A percentile compares a stretch with the other conserved stretches of the same genome.
phyloP scores from a whole-genome alignment of 495 filamentous ascomycete genomes.

The Usnea hakonensis region DNA sequence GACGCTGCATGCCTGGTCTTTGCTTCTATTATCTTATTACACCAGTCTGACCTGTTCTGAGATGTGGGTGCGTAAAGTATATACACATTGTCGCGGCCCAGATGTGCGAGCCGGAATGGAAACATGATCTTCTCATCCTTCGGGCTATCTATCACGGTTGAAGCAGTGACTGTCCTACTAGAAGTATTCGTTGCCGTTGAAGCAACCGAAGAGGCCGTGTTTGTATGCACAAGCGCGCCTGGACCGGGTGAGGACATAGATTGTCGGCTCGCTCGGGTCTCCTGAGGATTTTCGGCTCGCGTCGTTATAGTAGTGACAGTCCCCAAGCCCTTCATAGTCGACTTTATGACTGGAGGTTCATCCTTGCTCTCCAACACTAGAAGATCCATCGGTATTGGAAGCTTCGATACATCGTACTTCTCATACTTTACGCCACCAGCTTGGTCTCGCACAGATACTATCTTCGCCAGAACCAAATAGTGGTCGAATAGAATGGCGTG shows the following conservation, averaged over 20 bases:
- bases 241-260: constrained; percentile 43
- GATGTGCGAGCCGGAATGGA: constrained; percentile 92
- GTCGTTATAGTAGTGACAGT: constrained; percentile 51
- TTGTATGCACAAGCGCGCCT: constrained; percentile 55
- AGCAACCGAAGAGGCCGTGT: constrained; percentile 46
- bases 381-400: constrained; percentile 96
- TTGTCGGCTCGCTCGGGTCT: constrained; percentile 45
- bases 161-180: constrained; percentile 40
- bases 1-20: constrained; percentile 88
- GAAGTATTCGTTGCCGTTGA: constrained; percentile 38
- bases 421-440: constrained; percentile 62
- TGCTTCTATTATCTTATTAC: constrained; percentile 83
- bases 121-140: constrained; percentile 79
- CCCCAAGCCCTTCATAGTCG: constrained; percentile 68
- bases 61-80: constrained; percentile 75
- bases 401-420: constrained; percentile 87
- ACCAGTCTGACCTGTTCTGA: constrained; percentile 77
- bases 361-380: constrained; percentile 83
- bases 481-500: constrained; percentile 94
- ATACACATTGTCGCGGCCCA: constrained; percentile 77
- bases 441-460: constrained; percentile 56
- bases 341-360: constrained; percentile 84
- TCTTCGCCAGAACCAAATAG: constrained; percentile 89
- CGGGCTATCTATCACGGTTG: constrained; percentile 44
- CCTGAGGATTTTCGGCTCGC: constrained; percentile 36